Percentiles rank a stretch among this genome's conserved stretches.
phyloP scores from a whole-genome alignment of 2,329 filamentous ascomycete genomes.

The Periglandula ipomoeae region DNA sequence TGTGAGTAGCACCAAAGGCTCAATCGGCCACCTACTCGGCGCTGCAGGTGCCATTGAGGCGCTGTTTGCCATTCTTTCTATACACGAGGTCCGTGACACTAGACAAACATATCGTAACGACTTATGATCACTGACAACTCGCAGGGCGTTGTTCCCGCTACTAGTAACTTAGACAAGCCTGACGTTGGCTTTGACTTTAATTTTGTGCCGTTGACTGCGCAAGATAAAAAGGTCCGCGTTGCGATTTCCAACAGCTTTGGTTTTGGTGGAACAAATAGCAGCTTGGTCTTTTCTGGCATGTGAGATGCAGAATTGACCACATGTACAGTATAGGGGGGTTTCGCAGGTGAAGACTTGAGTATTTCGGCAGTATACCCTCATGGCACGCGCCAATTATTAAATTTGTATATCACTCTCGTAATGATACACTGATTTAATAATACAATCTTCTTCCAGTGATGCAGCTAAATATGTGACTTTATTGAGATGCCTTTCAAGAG shows the following conservation, averaged over 20 bases:
- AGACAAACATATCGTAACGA: not conserved
- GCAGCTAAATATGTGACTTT: not conserved
- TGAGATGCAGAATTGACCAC: no score
- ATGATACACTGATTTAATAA: not conserved
- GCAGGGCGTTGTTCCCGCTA: constrained; percentile 74
- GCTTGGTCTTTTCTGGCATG: constrained; percentile 58
- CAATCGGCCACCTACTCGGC: constrained; percentile 82
- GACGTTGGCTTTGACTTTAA: constrained; percentile 70
- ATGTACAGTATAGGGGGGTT: no score
- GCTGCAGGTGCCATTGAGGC: constrained; percentile 88
- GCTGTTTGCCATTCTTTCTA: constrained; percentile 70
- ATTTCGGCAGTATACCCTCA: not conserved
- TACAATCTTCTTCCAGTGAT: not conserved
- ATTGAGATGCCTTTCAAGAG: not conserved
- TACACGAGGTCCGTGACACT: constrained; percentile 57
- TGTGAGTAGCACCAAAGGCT: constrained; percentile 89
- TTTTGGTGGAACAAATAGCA: constrained; percentile 94
- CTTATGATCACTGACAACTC: constrained; percentile 8
- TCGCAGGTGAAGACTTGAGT: no score
- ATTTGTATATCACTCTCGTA: not conserved
- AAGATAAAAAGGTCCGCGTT: constrained; percentile 61
- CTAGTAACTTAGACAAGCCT: constrained; percentile 66
- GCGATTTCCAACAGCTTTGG: constrained; percentile 94
- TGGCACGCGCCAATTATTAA: not conserved
- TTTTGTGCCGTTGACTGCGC: constrained; percentile 65